These are phyloP conservation scores for Fusarium xylarioides DNA, from an alignment of 2,329 filamentous ascomycete genomes.

Conservation along the genomic window DNA sequence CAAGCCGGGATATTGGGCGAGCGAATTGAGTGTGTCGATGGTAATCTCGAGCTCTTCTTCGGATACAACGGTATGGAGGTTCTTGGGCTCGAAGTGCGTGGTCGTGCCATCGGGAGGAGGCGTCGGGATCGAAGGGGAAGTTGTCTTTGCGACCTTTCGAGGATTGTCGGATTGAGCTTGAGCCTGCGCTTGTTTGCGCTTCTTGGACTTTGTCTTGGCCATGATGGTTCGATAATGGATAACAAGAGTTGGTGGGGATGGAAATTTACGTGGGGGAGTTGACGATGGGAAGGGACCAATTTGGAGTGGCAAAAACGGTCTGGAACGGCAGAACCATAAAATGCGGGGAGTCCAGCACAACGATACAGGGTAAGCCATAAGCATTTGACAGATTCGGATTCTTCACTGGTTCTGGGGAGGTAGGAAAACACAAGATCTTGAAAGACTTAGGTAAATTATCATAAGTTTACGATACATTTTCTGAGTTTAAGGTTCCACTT, in stretches of 20 bases:
- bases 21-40: constrained; percentile 68
- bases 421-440: too few species aligned
- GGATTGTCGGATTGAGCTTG: constrained; percentile 47
- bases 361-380: background rate
- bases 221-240: constrained; percentile 40
- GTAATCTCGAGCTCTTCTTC: constrained; percentile 73
- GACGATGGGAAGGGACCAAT: background rate
- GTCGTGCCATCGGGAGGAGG: constrained; percentile 49
- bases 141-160: constrained; percentile 52
- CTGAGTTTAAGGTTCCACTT: too few species aligned
- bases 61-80: constrained; percentile 63
- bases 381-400: too few species aligned
- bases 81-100: constrained; percentile 55
- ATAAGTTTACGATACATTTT: too few species aligned
- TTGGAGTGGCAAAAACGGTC: constrained; percentile 22
- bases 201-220: constrained; percentile 56
- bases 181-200: constrained; percentile 54
- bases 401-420: too few species aligned
- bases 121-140: constrained; percentile 38
- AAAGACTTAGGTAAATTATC: too few species aligned
- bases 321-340: background rate
- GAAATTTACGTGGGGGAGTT: constrained; percentile 13
- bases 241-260: constrained; percentile 10
- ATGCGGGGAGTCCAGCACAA: background rate
- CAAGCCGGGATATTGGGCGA: constrained; percentile 66